Evolutionary conservation across 1,284 basidiomycete genomes (phyloP), one percentile per base, ranked within the genome.

Genomic region (Cystobasidiaceae sp.): DNA sequence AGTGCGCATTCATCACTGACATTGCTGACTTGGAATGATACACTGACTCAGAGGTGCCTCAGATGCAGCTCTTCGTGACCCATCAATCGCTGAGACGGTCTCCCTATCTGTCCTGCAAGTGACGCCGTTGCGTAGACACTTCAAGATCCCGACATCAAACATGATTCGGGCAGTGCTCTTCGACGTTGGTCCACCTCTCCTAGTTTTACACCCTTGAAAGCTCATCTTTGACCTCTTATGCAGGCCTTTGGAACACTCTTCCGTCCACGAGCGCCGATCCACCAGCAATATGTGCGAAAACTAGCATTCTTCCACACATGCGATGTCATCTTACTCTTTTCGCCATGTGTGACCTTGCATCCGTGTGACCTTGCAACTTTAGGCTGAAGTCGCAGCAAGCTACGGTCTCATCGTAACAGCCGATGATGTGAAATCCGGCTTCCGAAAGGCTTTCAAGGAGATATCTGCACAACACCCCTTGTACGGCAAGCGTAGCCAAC

Each of bases 241-340:
- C 66, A 72, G 27, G 71, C 71, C 3, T 70, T 72, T 58, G 71
- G 71, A 0, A 72, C 71, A 5, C 34, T 71, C 33, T 72, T 71
- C 60, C 56, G 56, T 1, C 71, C 71, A 8, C 33, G 67, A 3
- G 32, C 41, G 21, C 70, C 71, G 2, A 69, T 72, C 11, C 51
- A 66, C 15, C 33, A 19, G 0, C 71, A 72, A 62, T 72, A 72
- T 30, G 69, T 70, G 46, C 43, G 68, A 9, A 19, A 13, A 32
- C 21, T 8, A 32, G 11, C 34, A 19, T 46, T 19, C 4, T 8
- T 48, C n/a, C 28, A 52, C 30, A n/a, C 17, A n/a, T 52, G 50
- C 50, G n/a, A n/a, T n/a, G n/a, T 34, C 19, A 52, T 2, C 30
- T 39, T n/a, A 23, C 27, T 17, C 1, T 9, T 30, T 7, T 5